A percentile compares a stretch with the other conserved stretches of the same genome.
Conservation (phyloP, 2,329 filamentous ascomycete genomes). For the Pseudogymnoascus sp. region DNA sequence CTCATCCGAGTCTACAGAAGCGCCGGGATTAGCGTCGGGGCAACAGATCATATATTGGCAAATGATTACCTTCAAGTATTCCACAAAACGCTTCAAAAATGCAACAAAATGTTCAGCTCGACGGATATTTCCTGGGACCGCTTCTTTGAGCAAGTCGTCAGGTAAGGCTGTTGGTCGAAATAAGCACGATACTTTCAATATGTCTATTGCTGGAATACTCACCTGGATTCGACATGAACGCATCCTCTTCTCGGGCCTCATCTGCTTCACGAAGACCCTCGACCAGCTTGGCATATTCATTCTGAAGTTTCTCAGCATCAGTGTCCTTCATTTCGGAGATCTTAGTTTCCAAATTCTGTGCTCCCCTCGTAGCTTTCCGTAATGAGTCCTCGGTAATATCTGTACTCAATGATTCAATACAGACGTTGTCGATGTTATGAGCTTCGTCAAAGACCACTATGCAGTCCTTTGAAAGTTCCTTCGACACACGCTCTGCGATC, state of each 20-base stretch:
- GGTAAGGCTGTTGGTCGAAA: slow-evolving; percentile 57
- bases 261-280: slow-evolving; percentile 84
- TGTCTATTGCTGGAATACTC: slow-evolving; percentile 3
- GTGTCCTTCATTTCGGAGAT: slow-evolving; percentile 94
- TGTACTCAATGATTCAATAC: slow-evolving; percentile 94
- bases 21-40: slow-evolving; percentile 13
- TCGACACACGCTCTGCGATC: slow-evolving; percentile 90
- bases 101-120: slow-evolving; percentile 92
- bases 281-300: slow-evolving; percentile 91
- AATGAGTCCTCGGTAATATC: slow-evolving; percentile 94
- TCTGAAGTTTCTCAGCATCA: slow-evolving; percentile 87
- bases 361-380: slow-evolving; percentile 81
- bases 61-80: slow-evolving; percentile 69
- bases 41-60: neutral
- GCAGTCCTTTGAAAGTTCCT: slow-evolving; percentile 93
- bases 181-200: neutral
- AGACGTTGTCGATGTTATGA: slow-evolving; percentile 99
- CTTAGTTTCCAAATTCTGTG: slow-evolving; percentile 80
- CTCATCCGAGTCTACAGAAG: slow-evolving; percentile 80
- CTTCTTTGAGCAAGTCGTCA: slow-evolving; percentile 89
- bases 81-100: slow-evolving; percentile 92
- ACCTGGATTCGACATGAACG: slow-evolving; percentile 89
- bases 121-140: slow-evolving; percentile 91
- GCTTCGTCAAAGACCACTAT: slow-evolving; percentile 98
- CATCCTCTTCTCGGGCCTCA: slow-evolving; percentile 83